Base-by-base conservation (phyloP, 805 yeast species). In the Cyberlindnera maritima region DNA sequence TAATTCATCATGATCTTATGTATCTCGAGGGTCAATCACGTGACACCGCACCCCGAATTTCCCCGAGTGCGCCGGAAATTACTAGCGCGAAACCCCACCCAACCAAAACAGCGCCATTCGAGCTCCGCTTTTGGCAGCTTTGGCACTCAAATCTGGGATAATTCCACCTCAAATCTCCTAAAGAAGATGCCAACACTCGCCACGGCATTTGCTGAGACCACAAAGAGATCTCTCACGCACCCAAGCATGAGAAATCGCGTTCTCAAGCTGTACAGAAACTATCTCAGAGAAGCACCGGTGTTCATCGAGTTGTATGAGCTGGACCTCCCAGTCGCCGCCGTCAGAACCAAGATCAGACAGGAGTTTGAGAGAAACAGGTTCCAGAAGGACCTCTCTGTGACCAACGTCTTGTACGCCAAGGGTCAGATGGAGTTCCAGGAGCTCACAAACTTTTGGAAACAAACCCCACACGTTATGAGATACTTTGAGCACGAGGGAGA, bases 341-440 rank as follows among this genome's bases (percentile, higher is more conserved):
- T 88, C 48, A 82, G 88, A 67, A 86, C 96, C 47, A 86, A 85
- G 69, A 77, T 88, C 55, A 81, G 96, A 76, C 94, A 88, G 67
- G 94, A 88, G 67, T 88, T 88, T 57, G 96, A 88, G 68, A 83
- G 95, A 71, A 77, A 88, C 61, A 76, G 96, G 61, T 88, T 73
- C 62, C 88, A 87, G 43, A 70, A 71, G 44, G 88, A 85, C 60
- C 64, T 83, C 55, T 79, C 79, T 29, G 78, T 84, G 39, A 74
- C 76, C 53, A 88, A 88, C 66, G 76, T 85, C 15, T 72, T 88
- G 48, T 79, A 80, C 56, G 81, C 86, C 70, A 85, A 87, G 71
- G 96, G 92, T 7, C 90, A 86, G 61, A 86, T 86, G 94, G 96
- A 88, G 66, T 88, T 81, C 68, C 96, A 88, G 70, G 96, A 88